Evolutionary conservation across 23 red algal species (phyloP), one percentile per base, ranked within the genome.

Genomic region (Rhodosorus marinus): DNA sequence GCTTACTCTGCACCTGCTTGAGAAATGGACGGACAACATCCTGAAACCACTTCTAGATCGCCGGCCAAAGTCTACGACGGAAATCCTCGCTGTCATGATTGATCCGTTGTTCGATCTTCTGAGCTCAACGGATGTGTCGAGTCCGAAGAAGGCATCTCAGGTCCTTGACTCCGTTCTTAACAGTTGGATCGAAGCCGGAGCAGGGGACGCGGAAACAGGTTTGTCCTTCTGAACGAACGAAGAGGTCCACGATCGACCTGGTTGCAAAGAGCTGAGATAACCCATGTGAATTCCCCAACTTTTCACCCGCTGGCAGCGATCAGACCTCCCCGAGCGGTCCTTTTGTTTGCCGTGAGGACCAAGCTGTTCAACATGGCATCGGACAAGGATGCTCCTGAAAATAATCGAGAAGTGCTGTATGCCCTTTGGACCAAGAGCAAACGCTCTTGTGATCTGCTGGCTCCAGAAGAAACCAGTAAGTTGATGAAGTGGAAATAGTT

Each of bases 1-100:
- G 0, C 51, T 79, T 22, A 55, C 72, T 29, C 51, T 79, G 52
- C 73, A 79, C 35, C 19, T 79, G 35, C 55, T 79, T 8, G 73
- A 79, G 36, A 31, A 64, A 17, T 79, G 64, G 25, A 8, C 60
- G 1, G 59, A 79, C 27, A 65, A 46, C 24, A 55, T 79, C 4
- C 30, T 79, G 26, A 4, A 47, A 8, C 59, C 60, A 11, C 15
- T 59, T 7, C 24, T 79, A 4, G 34, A 55, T 15, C 22, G 60
- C 20, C 54, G 31, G 15, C 38, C 11, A 19, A 19, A 11, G 38
- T n/a, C n/a, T n/a, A n/a, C n/a, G n/a, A n/a, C n/a, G n/a, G n/a
- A n/a, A n/a, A n/a, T n/a, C n/a, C n/a, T n/a, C n/a, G n/a, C n/a
- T n/a, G n/a, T n/a, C n/a, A n/a, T n/a, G n/a, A n/a, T n/a, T n/a